Evolutionary conservation across 2,329 filamentous ascomycete species (phyloP), one percentile per base, ranked within the genome.

Genomic region (Alternaria alternata): DNA sequence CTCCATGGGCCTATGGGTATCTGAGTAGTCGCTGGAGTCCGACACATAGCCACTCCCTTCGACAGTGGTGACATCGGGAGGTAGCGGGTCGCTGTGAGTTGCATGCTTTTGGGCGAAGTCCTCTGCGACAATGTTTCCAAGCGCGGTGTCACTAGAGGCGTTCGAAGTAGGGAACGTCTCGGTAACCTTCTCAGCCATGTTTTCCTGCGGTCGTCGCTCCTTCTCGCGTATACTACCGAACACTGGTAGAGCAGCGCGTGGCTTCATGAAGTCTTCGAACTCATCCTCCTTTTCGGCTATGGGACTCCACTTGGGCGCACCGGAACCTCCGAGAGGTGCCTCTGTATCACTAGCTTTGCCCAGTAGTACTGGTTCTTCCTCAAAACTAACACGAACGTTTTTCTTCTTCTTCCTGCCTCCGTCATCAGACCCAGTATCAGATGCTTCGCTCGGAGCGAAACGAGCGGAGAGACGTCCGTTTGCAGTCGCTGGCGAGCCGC

Each of bases 311-410:
- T 68, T 84, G 8, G 73, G 74, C 14, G 64, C 64, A n/a, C 61
- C 57, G 7, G 76, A 66, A 42, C 70, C 73, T 14, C 58, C 61
- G 6, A 71, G 66, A 5, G 71, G 65, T 7, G 64, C 52, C 7
- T 70, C 68, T 8, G 58, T 38, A 26, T 74, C 71, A 9, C 57
- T 58, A 43, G 74, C 71, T 52, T 87, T 82, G 7, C 84, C 85
- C 22, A 87, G 82, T 2, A 87, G 79, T 9, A 85, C 79, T 8
- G 83, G 85, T n/a, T 85, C 84, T 51, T 92, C 90, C 64, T 92
- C 89, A 72, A 93, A 97, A 79, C 93, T 97, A 47, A 94, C 91
- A 24, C 91, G 84, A 1, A 86, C 86, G 39, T 84, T 86, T 78
- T 88, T 92, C 60, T 86, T 85, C 61, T 79, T 79, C 24, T 69